Evolutionary conservation across 768 basidiomycete genomes (phyloP).

Genomic region (Cystobasidium onofrii): DNA sequence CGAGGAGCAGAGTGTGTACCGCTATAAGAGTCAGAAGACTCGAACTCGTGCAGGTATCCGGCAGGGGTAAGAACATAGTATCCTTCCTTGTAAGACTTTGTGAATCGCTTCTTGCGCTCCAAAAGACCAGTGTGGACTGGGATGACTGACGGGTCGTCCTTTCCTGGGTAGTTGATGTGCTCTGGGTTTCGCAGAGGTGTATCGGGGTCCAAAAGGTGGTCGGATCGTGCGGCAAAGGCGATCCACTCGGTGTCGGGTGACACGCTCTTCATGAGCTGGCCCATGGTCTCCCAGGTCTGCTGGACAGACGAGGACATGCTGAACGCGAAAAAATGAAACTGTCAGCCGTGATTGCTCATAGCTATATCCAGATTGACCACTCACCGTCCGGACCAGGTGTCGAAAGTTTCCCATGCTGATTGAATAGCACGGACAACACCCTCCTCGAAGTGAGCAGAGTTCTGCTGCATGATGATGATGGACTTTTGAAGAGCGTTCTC

Average conservation of each 20-base stretch:
- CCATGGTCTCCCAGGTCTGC: slow-evolving; percentile 64
- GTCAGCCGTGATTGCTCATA: neutral
- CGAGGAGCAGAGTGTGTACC: slow-evolving; percentile 54
- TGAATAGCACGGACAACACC: slow-evolving; percentile 91
- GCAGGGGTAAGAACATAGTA: slow-evolving; percentile 91
- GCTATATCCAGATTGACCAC: neutral
- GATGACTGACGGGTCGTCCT: slow-evolving; percentile 75
- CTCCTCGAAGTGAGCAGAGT: slow-evolving; percentile 91
- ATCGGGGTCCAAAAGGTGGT: slow-evolving; percentile 93
- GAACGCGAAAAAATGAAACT: neutral
- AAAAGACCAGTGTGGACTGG: slow-evolving; percentile 81
- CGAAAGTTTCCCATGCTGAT: slow-evolving; percentile 93
- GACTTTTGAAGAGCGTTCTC: slow-evolving; percentile 97
- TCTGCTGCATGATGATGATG: slow-evolving; percentile 92
- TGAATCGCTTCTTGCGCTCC: slow-evolving; percentile 93
- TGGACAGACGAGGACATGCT: slow-evolving; percentile 64
- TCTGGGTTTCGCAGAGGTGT: slow-evolving; percentile 78
- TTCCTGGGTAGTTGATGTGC: slow-evolving; percentile 73
- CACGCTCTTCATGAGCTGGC: slow-evolving; percentile 65
- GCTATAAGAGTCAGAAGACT: slow-evolving; percentile 59
- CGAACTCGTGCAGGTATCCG: slow-evolving; percentile 90
- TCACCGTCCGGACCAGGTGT: slow-evolving; percentile 55
- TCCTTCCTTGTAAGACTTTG: slow-evolving; percentile 52
- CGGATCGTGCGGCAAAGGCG: slow-evolving; percentile 79
- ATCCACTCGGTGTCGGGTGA: slow-evolving; percentile 74